Conservation (phyloP, 306 rosid genomes). For the Sindora glabra region DNA sequence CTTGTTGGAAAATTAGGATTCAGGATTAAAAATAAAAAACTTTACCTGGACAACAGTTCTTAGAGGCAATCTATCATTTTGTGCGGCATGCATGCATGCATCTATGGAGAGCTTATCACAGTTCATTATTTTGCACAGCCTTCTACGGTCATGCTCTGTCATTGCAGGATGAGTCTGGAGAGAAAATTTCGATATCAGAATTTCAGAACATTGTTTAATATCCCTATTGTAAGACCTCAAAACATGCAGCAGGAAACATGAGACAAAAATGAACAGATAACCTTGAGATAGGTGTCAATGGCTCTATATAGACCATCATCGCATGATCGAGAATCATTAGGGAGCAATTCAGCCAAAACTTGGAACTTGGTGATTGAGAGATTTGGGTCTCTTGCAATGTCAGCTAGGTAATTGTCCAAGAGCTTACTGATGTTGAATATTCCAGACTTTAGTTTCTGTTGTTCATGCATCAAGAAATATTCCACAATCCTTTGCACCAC, state of each 20-base stretch:
- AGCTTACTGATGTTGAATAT: constrained; percentile 70
- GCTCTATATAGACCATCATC: constrained; percentile 94
- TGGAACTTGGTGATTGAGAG: constrained; percentile 78
- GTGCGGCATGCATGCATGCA: constrained; percentile 89
- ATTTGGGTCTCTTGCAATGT: constrained; percentile 84
- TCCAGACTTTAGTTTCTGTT: constrained; percentile 46
- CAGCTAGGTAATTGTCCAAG: constrained; percentile 82
- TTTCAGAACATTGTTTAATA: constrained; percentile 13
- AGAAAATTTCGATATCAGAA: constrained; percentile 8
- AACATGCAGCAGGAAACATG: constrained; percentile 1
- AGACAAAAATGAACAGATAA: constrained; percentile 19
- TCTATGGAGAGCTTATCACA: constrained; percentile 87
- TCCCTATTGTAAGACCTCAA: not conserved
- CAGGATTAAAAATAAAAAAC: constrained; percentile 7
- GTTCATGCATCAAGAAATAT: constrained; percentile 86
- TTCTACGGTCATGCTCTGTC: constrained; percentile 69
- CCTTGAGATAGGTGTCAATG: constrained; percentile 87
- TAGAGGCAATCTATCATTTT: constrained; percentile 88
- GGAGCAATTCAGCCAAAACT: constrained; percentile 66
- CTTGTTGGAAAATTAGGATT: not conserved
- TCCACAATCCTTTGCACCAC: constrained; percentile 79
- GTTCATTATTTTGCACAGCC: constrained; percentile 85
- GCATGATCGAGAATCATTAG: constrained; percentile 66
- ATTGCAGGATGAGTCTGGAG: constrained; percentile 71
- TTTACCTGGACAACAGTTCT: constrained; percentile 80